Evolutionary conservation across 2,329 filamentous ascomycete species (phyloP).

Genomic region (Aspergillus ochraceoroseus): DNA sequence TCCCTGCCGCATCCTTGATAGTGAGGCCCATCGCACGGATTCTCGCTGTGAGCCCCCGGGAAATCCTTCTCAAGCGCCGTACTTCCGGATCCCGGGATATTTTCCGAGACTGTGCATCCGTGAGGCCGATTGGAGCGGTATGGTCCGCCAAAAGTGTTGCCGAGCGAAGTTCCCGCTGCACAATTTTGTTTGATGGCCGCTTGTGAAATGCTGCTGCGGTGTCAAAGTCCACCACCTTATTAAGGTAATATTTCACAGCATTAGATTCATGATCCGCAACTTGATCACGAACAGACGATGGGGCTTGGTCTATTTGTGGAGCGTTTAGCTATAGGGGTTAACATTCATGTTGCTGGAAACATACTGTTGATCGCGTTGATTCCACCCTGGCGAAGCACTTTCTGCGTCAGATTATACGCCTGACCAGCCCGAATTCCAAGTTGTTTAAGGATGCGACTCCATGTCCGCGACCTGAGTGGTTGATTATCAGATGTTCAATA

Average conservation of each 20-base stretch:
- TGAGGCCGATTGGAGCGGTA: slow-evolving; percentile 16
- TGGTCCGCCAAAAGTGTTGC: slow-evolving; percentile 16
- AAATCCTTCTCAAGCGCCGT: too few relatives aligned
- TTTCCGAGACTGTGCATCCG: slow-evolving; percentile 8
- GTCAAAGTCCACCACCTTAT: slow-evolving; percentile 18
- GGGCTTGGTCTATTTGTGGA: slow-evolving; percentile 15
- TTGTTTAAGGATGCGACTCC: slow-evolving; percentile 15
- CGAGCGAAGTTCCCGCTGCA: slow-evolving; percentile 14
- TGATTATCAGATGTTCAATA: slow-evolving; percentile 15
- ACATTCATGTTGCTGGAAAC: neutral
- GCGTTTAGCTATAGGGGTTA: slow-evolving; percentile 7
- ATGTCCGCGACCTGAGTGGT: slow-evolving; percentile 16
- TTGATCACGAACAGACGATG: slow-evolving; percentile 20
- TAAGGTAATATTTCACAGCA: slow-evolving; percentile 24
- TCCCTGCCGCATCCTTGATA: too few relatives aligned
- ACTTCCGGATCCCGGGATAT: too few relatives aligned
- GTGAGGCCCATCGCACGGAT: too few relatives aligned
- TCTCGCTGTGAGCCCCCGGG: too few relatives aligned
- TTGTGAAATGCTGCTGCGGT: slow-evolving; percentile 17
- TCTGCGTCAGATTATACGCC: slow-evolving; percentile 16
- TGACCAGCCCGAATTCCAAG: slow-evolving; percentile 12
- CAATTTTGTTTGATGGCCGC: slow-evolving; percentile 16
- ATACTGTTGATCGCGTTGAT: slow-evolving; percentile 25
- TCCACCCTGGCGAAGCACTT: slow-evolving; percentile 13
- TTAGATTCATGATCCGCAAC: slow-evolving; percentile 21